These are phyloP conservation scores for Paraurostyla sp. DNA, from an alignment of 73 alveolate genomes.

Conservation along the genomic window DNA sequence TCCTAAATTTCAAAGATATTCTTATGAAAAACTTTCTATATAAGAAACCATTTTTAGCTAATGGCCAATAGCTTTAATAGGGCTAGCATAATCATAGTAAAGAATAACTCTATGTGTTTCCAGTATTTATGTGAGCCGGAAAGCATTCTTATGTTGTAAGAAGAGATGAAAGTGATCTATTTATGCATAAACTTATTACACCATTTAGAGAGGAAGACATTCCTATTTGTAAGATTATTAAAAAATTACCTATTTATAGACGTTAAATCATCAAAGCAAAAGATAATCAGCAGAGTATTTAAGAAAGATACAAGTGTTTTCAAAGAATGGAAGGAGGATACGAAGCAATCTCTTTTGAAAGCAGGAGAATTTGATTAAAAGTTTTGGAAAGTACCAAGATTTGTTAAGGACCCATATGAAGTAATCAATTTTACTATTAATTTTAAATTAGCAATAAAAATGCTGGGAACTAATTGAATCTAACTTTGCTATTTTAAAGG, in stretches of 20 bases:
- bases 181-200: conserved; percentile 29
- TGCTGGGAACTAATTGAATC: conserved; percentile 6
- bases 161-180: not conserved
- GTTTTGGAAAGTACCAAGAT: conserved; percentile 74
- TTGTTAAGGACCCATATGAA: conserved; percentile 73
- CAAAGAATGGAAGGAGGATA: conserved; percentile 81
- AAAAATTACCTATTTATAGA: not conserved
- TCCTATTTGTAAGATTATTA: conserved; percentile 50
- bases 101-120: conserved; percentile 46
- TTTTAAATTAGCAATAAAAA: not conserved
- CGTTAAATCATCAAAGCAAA: conserved; percentile 9
- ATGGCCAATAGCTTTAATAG: not conserved
- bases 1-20: not conserved
- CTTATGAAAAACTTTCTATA: not conserved
- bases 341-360: not conserved
- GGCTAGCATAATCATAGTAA: not conserved
- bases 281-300: conserved; percentile 42
- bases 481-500: conserved; percentile 40
- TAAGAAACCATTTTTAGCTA: conserved; percentile 19
- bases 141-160: conserved; percentile 24
- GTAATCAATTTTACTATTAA: not conserved
- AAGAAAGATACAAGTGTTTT: conserved; percentile 65
- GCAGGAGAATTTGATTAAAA: conserved; percentile 57
- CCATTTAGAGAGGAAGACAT: conserved; percentile 70
- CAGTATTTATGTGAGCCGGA: conserved; percentile 25